phyloP scores from a whole-genome alignment of 176 grass and related monocot species.

The Panicum miliaceum region DNA sequence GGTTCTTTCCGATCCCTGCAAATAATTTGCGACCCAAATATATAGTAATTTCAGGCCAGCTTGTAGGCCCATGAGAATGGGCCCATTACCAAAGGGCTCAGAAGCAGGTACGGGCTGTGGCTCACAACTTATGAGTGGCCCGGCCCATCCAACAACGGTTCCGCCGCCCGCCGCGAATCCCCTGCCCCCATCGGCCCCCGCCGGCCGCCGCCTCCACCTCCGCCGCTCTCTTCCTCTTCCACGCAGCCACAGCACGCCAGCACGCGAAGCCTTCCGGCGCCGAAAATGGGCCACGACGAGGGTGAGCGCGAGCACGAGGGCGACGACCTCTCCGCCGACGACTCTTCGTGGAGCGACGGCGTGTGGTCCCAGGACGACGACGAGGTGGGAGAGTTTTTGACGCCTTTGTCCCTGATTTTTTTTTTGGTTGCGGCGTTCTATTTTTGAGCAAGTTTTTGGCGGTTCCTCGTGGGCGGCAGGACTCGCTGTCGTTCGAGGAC shows the following conservation, averaged over 20 bases:
- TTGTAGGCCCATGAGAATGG: background rate
- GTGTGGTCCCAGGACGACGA: slow-evolving; percentile 47
- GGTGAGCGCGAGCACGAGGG: background rate
- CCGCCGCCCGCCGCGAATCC: background rate
- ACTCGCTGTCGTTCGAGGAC: slow-evolving; percentile 45
- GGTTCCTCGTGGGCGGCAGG: slow-evolving; percentile 8
- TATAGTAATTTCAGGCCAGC: too few relatives aligned
- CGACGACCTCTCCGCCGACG: slow-evolving; percentile 41
- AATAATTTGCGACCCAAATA: too few relatives aligned
- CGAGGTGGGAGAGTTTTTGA: background rate
- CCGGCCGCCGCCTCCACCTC: background rate
- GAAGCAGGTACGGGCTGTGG: background rate
- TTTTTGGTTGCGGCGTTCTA: background rate
- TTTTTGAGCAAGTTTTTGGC: background rate
- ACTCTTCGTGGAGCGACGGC: slow-evolving; percentile 53
- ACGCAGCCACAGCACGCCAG: background rate
- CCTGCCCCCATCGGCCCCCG: too few relatives aligned
- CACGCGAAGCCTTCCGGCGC: background rate
- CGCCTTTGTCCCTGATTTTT: too few relatives aligned
- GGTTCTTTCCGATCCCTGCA: too few relatives aligned
- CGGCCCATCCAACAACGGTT: background rate
- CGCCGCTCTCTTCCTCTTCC: background rate
- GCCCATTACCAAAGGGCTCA: background rate
- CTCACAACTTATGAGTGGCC: background rate
- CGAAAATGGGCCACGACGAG: slow-evolving; percentile 28